Conservation (phyloP, 2,329 filamentous ascomycete genomes). For the Penicillium sp. region DNA sequence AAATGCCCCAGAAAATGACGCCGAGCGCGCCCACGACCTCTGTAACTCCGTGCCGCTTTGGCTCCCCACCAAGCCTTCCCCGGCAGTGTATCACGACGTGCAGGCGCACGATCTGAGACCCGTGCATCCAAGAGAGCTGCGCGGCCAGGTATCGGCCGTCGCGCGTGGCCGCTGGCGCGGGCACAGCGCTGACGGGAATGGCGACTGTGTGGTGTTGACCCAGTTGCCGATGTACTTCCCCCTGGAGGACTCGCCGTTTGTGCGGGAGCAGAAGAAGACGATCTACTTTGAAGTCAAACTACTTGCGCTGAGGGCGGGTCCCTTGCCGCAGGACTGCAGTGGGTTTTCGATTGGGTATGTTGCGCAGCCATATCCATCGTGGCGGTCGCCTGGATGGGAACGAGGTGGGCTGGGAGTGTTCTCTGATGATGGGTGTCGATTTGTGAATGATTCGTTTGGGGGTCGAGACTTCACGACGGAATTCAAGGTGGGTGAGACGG, state of each 20-base stretch:
- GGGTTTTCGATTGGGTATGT: constrained; percentile 60
- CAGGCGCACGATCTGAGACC: constrained; percentile 48
- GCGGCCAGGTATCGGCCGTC: constrained; percentile 38
- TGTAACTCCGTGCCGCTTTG: constrained; percentile 54
- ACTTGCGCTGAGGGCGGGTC: constrained; percentile 42
- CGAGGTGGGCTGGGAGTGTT: constrained; percentile 61
- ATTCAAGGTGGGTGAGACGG: constrained; percentile 54
- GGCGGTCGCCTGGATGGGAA: constrained; percentile 64
- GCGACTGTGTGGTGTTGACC: constrained; percentile 55
- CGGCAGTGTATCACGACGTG: constrained; percentile 44
- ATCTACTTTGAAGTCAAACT: constrained; percentile 62
- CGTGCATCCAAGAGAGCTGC: constrained; percentile 43
- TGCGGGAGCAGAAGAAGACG: constrained; percentile 48
- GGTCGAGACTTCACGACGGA: constrained; percentile 57
- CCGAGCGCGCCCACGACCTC: constrained; percentile 57
- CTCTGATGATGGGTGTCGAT: constrained; percentile 62
- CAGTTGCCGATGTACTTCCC: constrained; percentile 59
- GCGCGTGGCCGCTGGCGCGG: constrained; percentile 47
- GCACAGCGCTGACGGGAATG: constrained; percentile 42
- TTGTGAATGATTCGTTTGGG: constrained; percentile 62
- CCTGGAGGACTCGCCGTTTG: constrained; percentile 50
- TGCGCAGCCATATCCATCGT: constrained; percentile 62
- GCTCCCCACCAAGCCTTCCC: constrained; percentile 47
- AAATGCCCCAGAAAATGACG: constrained; percentile 56
- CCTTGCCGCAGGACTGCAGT: constrained; percentile 37